Conservation (phyloP, 495 filamentous ascomycete genomes). For the Alectoria sarmentosa region DNA sequence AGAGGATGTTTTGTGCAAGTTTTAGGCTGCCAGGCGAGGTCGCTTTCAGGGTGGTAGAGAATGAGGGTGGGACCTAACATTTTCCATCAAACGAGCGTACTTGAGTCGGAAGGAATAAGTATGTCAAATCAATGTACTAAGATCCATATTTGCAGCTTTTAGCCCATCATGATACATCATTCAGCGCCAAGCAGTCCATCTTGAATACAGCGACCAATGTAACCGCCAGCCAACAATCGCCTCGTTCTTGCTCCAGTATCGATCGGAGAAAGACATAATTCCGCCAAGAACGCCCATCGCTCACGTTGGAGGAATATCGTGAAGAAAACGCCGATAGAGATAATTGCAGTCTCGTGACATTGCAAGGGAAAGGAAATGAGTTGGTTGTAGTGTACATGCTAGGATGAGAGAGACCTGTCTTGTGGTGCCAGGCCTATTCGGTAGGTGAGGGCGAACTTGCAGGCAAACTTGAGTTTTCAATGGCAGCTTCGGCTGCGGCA, state of each 20-base stretch:
- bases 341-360: slow-evolving; percentile 1
- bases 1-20: slow-evolving; percentile 93
- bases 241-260: background rate
- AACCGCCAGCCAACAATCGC: background rate
- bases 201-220: background rate
- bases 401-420: background rate
- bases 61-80: background rate
- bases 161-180: slow-evolving; percentile 11
- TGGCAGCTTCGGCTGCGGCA: slow-evolving; percentile 8
- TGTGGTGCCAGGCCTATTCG: background rate
- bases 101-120: background rate
- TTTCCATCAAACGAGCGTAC: background rate
- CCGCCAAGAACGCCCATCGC: slow-evolving; percentile 14
- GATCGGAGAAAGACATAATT: background rate
- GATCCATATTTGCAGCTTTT: slow-evolving; percentile 7
- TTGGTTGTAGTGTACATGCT: slow-evolving; percentile 2
- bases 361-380: background rate
- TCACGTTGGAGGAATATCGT: slow-evolving; percentile 10
- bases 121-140: background rate
- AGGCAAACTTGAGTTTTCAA: slow-evolving; percentile 7
- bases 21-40: slow-evolving; percentile 78
- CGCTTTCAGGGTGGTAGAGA: slow-evolving; percentile 48
- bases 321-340: slow-evolving; percentile 3
- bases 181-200: background rate
- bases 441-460: slow-evolving; percentile 8